These are phyloP conservation scores for Tylopilus sp. DNA, from an alignment of 768 basidiomycete genomes.

Conservation along the genomic window DNA sequence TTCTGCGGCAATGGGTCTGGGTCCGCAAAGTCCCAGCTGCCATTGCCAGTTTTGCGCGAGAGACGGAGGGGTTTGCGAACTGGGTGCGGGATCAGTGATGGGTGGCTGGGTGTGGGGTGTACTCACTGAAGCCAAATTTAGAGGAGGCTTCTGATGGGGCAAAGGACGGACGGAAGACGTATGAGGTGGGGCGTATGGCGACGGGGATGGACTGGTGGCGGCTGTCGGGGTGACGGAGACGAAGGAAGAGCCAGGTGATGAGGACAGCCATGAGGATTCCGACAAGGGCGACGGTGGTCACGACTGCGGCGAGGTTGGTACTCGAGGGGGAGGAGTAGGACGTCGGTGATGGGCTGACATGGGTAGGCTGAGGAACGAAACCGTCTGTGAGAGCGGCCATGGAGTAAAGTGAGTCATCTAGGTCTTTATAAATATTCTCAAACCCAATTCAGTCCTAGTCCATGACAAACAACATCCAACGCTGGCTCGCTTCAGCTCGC, in stretches of 20 bases:
- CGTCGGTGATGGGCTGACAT: not conserved
- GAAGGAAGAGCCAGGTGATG: slow-evolving; percentile 25
- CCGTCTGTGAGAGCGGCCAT: not conserved
- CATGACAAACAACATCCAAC: not conserved
- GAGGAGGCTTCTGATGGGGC: slow-evolving; percentile 25
- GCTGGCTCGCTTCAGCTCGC: not conserved
- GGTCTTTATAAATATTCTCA: too few species aligned
- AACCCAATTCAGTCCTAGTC: not conserved
- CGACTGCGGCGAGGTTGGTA: slow-evolving; percentile 22
- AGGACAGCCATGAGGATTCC: slow-evolving; percentile 23
- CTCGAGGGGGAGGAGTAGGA: slow-evolving; percentile 14
- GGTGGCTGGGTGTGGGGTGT: not conserved
- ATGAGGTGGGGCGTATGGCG: slow-evolving; percentile 3
- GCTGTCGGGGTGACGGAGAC: slow-evolving; percentile 17
- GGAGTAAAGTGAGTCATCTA: not conserved
- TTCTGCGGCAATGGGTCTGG: slow-evolving; percentile 18
- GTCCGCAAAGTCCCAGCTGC: slow-evolving; percentile 32
- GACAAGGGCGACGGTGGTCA: slow-evolving; percentile 23
- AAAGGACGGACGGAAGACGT: slow-evolving; percentile 21
- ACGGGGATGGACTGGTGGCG: slow-evolving; percentile 1
- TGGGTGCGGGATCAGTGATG: not conserved
- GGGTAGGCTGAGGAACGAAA: not conserved
- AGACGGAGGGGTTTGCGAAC: slow-evolving; percentile 27
- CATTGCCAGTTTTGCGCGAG: slow-evolving; percentile 5
- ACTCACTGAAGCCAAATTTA: slow-evolving; percentile 28